Evolutionary conservation across 1,139 yeast genomes (phyloP), one percentile per base, ranked within the genome.

Genomic region (Geotrichum europaeum): DNA sequence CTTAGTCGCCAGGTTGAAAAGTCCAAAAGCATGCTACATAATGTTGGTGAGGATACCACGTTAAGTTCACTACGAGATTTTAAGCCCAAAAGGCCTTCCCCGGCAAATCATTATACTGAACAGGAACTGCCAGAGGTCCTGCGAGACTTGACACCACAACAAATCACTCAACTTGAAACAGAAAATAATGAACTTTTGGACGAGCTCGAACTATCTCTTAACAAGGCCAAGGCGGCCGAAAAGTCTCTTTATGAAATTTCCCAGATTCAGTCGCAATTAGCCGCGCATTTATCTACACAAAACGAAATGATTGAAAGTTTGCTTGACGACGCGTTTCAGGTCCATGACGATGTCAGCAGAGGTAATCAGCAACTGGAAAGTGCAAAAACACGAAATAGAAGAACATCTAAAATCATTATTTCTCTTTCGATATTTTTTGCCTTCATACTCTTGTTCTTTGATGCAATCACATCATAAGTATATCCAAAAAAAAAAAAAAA

Each of bases 181-280:
- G 98, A 94, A 70, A 94, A 89, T 71, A 80, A 83, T 63, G 86
- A 84, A 60, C 77, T 92, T 45, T 72, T 91, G 20, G 84, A 84
- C 57, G 96, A 91, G 66, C 75, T 92, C 53, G 82, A 84, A 60
- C 67, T 70, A 32, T 70, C 76, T 2, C 70, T 75, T 22, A 73
- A 72, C 53, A 74, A 76, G 63, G 79, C 78, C 1, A 69, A 71
- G 59, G 69, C 71, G 64, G 83, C 94, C n/a, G 95, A 91, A 70
- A 80, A 79, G 63, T 84, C 96, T 1, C 85, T 92, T 76, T 75
- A 85, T 59, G 97, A 91, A 70, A 87, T 94, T 57, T 82, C 94
- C 1, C 84, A 85, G 60, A 74, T 94, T 65, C 96, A 91, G 69
- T 80, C 86, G 40, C 96, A 90, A 68, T 78, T 94, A 63, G 81